Evolutionary conservation across 345 rosid genomes (phyloP).

Genomic region (Draba incana): DNA sequence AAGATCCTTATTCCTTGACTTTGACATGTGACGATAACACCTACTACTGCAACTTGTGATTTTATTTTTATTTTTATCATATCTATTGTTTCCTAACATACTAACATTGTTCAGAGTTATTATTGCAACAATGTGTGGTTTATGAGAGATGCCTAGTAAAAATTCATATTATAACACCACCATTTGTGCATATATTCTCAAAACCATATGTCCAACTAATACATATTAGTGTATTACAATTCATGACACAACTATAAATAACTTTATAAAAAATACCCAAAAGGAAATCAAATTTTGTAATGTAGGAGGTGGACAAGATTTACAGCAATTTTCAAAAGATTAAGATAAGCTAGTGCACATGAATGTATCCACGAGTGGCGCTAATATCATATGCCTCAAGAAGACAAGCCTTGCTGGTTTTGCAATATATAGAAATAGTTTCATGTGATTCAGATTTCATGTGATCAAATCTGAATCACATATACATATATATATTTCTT

Average conservation of each 20-base stretch:
- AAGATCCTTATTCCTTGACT: slow-evolving; percentile 18
- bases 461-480: too few relatives aligned
- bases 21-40: slow-evolving; percentile 14
- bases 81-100: neutral
- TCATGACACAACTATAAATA: slow-evolving; percentile 21
- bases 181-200: slow-evolving; percentile 35
- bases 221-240: slow-evolving; percentile 26
- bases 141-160: neutral
- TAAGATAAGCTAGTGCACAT: slow-evolving; percentile 13
- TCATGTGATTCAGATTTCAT: too few relatives aligned
- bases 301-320: slow-evolving; percentile 31
- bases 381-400: neutral
- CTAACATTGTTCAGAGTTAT: neutral
- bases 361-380: slow-evolving; percentile 17
- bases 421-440: too few relatives aligned
- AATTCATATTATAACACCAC: neutral
- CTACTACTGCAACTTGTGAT: slow-evolving; percentile 1
- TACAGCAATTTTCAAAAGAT: slow-evolving; percentile 3
- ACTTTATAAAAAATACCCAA: neutral
- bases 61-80: neutral
- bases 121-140: slow-evolving; percentile 4
- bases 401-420: too few relatives aligned
- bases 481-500: too few relatives aligned
- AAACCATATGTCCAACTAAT: slow-evolving; percentile 11
- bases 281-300: slow-evolving; percentile 17